Evolutionary conservation across 805 yeast species (phyloP).

Genomic region (Zygosaccharomyces bailii): DNA sequence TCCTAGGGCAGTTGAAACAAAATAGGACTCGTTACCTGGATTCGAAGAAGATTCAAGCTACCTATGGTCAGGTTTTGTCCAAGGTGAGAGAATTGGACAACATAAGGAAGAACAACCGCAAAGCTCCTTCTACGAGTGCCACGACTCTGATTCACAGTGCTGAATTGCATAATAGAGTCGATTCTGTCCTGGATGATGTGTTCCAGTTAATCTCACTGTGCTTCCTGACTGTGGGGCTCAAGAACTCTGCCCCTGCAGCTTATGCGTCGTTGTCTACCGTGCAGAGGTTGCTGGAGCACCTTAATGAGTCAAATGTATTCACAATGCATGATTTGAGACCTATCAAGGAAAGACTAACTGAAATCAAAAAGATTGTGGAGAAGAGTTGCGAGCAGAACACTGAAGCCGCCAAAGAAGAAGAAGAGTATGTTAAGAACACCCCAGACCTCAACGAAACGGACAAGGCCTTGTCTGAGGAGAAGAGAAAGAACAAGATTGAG

Average conservation of each 20-base stretch:
- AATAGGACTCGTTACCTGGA: conserved; percentile 63
- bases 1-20: conserved; percentile 50
- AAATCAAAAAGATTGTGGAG: conserved; percentile 61
- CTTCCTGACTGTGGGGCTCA: conserved; percentile 87
- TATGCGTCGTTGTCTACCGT: conserved; percentile 88
- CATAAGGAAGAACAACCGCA: conserved; percentile 45
- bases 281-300: conserved; percentile 74
- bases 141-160: conserved; percentile 29
- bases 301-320: conserved; percentile 75
- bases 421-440: conserved; percentile 5
- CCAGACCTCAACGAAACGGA: conserved; percentile 20
- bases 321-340: conserved; percentile 82
- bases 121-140: conserved; percentile 19
- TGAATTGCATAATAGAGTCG: conserved; percentile 49
- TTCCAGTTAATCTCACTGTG: conserved; percentile 84
- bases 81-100: conserved; percentile 51
- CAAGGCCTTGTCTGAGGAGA: conserved; percentile 25
- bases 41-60: conserved; percentile 60
- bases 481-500: conserved; percentile 47
- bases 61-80: conserved; percentile 56
- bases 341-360: conserved; percentile 65
- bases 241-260: conserved; percentile 89
- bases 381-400: conserved; percentile 32
- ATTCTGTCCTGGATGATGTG: conserved; percentile 77
- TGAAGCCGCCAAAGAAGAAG: conserved; percentile 19